phyloP scores from a whole-genome alignment of 2,329 filamentous ascomycete genomes.

The Beauveria sp. region DNA sequence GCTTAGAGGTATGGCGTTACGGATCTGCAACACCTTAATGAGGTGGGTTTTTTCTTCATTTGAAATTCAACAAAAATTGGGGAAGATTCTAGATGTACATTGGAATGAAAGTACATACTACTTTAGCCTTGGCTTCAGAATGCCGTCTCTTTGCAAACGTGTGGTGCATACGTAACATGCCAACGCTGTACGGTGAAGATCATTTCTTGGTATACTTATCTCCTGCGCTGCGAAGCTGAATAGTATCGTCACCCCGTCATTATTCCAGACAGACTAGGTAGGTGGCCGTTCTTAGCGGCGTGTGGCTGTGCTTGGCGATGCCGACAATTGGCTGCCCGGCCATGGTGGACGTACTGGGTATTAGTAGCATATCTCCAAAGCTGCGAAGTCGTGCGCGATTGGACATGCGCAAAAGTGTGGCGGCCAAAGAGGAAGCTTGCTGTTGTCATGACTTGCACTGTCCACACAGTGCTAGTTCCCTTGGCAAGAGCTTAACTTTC shows the following conservation, averaged over 20 bases:
- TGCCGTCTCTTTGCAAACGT: not conserved
- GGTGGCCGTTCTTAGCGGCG: not conserved
- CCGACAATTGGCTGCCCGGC: not conserved
- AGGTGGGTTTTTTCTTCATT: not conserved
- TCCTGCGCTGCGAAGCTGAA: not conserved
- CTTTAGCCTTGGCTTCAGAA: not conserved
- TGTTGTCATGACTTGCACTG: not conserved
- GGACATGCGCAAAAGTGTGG: not conserved
- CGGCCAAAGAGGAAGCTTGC: not conserved
- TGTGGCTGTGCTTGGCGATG: not conserved
- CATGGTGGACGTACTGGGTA: not conserved
- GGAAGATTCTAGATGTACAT: not conserved
- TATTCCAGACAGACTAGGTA: not conserved
- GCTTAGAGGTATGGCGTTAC: conserved; percentile 1
- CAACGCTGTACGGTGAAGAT: not conserved
- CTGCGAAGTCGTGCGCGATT: not conserved
- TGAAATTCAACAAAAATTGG: not conserved
- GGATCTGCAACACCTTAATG: not conserved
- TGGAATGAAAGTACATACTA: not conserved
- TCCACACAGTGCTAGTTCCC: not conserved
- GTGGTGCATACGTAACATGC: not conserved
- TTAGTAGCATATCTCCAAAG: not conserved
- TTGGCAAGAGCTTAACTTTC: not conserved
- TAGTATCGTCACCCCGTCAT: not conserved
- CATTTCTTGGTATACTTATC: not conserved